Conservation (phyloP, 768 basidiomycete genomes). For the Vararia minispora region DNA sequence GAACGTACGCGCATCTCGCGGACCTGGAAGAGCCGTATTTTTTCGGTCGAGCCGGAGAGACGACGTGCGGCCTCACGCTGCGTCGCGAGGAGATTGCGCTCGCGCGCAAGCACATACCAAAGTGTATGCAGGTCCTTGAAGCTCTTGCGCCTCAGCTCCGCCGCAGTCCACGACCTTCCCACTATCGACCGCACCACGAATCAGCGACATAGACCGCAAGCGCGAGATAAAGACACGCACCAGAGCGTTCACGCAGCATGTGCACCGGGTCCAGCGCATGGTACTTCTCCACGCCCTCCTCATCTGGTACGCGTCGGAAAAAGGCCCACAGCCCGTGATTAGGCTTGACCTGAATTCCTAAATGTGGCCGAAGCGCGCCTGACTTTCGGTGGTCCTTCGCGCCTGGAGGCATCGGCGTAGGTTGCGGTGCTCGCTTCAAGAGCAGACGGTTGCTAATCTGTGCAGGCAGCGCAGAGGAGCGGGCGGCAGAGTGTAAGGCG, state of each 20-base stretch:
- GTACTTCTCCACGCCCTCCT: constrained; percentile 39
- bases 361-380: constrained; percentile 30
- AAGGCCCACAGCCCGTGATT: constrained; percentile 73
- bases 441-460: too few relatives aligned
- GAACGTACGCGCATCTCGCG: background rate
- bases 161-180: constrained; percentile 84
- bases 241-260: constrained; percentile 22
- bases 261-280: constrained; percentile 33
- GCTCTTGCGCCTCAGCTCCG: constrained; percentile 81
- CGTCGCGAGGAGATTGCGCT: constrained; percentile 84
- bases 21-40: constrained; percentile 8
- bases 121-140: constrained; percentile 90
- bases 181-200: constrained; percentile 5
- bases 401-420: too few relatives aligned
- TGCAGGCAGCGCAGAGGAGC: too few relatives aligned
- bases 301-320: constrained; percentile 48
- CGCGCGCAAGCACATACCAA: constrained; percentile 86
- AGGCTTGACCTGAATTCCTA: constrained; percentile 33
- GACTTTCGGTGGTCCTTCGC: constrained; percentile 4
- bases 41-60: constrained; percentile 25
- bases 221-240: constrained; percentile 24
- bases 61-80: constrained; percentile 73
- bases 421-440: too few relatives aligned
- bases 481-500: too few relatives aligned
- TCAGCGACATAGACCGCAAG: constrained; percentile 1